Percentiles rank a stretch among this genome's conserved stretches.
phyloP scores from a whole-genome alignment of 2,329 filamentous ascomycete species.

The Ramichloridium luteum region DNA sequence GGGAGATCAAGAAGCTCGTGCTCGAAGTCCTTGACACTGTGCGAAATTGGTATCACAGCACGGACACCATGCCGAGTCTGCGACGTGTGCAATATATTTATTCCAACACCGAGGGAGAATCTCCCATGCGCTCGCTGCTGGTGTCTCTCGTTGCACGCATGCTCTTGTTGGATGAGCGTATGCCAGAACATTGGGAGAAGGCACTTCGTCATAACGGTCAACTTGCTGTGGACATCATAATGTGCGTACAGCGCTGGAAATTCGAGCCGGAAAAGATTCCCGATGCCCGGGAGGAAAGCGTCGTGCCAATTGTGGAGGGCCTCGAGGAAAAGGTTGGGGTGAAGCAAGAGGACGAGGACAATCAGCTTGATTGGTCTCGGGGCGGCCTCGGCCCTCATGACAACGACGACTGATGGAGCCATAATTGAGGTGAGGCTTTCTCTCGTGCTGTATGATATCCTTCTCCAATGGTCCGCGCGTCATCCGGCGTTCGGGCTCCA shows the following conservation, averaged over 20 bases:
- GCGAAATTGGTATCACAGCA: constrained; percentile 40
- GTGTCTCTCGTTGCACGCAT: constrained; percentile 39
- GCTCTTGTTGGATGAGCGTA: constrained; percentile 37
- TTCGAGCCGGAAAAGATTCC: constrained; percentile 38
- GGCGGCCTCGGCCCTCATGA: not conserved
- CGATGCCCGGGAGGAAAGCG: constrained; percentile 34
- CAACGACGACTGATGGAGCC: not conserved
- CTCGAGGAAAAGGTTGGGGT: constrained; percentile 23
- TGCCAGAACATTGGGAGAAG: constrained; percentile 43
- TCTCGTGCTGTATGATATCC: too few relatives aligned
- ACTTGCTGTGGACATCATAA: constrained; percentile 43
- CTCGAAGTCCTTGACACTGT: constrained; percentile 39
- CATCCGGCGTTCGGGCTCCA: too few relatives aligned
- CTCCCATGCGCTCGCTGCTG: constrained; percentile 25
- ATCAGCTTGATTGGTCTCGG: constrained; percentile 13
- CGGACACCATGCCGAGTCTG: constrained; percentile 41
- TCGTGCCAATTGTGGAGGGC: constrained; percentile 27
- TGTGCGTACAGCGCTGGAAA: constrained; percentile 42
- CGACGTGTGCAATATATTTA: constrained; percentile 37
- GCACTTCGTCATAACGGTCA: constrained; percentile 43
- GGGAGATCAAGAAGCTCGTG: constrained; percentile 37
- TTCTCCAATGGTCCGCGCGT: too few relatives aligned
- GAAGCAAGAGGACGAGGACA: constrained; percentile 19
- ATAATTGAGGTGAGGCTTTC: too few relatives aligned
- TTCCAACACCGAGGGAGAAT: constrained; percentile 20